Conservation (phyloP, 148 eudicot species). For the Drosera capensis region DNA sequence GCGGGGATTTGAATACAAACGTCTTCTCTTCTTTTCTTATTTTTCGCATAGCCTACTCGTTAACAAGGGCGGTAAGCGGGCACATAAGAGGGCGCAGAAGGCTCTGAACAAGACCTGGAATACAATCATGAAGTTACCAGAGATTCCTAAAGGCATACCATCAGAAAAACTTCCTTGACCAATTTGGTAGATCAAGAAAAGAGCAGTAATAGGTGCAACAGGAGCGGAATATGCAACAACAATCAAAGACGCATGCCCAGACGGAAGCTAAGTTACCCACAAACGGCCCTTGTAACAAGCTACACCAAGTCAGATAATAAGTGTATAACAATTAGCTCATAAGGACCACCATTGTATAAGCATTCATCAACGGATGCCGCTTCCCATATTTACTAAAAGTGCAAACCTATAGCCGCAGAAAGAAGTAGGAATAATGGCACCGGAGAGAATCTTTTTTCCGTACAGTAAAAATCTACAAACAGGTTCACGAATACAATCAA, state of each 20-base stretch:
- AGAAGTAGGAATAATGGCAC: not conserved
- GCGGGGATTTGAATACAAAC: too few relatives aligned
- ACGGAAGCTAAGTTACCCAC: slow-evolving; percentile 10
- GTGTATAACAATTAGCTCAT: slow-evolving; percentile 11
- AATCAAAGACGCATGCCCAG: slow-evolving; percentile 6
- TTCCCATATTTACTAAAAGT: slow-evolving; percentile 7
- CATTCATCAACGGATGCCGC: slow-evolving; percentile 11
- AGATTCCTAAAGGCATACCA: slow-evolving; percentile 17
- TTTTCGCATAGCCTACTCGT: too few relatives aligned
- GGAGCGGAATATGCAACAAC: slow-evolving; percentile 9
- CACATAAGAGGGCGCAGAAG: slow-evolving; percentile 4
- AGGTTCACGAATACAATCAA: not conserved
- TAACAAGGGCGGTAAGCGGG: too few relatives aligned
- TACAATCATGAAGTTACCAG: slow-evolving; percentile 11
- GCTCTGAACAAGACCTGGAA: slow-evolving; percentile 4
- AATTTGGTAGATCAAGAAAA: slow-evolving; percentile 18
- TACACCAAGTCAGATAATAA: slow-evolving; percentile 10
- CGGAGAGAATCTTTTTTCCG: not conserved
- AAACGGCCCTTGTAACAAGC: slow-evolving; percentile 12
- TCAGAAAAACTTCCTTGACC: slow-evolving; percentile 17
- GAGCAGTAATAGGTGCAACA: slow-evolving; percentile 7
- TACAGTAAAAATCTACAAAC: too few relatives aligned
- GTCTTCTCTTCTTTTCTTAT: too few relatives aligned
- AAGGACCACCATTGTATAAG: slow-evolving; percentile 14
- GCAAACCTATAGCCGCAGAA: not conserved